Conservation (phyloP, 176 grass and related monocot species). For the Oryza australiensis region DNA sequence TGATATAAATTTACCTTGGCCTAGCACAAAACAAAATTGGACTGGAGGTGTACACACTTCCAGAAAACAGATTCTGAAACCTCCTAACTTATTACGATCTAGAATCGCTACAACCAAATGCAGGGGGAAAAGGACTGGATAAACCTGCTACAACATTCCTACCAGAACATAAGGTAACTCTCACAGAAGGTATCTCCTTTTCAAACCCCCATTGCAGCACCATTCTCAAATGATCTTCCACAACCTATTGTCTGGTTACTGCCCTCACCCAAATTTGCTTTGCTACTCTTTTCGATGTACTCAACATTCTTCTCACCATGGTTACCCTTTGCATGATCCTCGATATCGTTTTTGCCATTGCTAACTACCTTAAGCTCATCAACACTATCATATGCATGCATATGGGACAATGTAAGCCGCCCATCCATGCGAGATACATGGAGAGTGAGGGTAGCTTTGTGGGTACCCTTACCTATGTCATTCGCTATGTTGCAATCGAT, state of each 20-base stretch:
- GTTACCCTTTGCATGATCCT: not conserved
- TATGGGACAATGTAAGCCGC: conserved; percentile 33
- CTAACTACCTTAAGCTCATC: not conserved
- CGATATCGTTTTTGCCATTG: not conserved
- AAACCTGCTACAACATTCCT: not conserved
- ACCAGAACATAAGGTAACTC: not conserved
- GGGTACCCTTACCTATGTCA: too few species aligned
- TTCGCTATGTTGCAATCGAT: too few species aligned
- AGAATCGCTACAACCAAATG: too few species aligned
- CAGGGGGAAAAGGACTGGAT: too few species aligned
- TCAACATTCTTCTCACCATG: not conserved
- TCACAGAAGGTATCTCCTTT: not conserved
- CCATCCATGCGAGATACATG: conserved; percentile 36
- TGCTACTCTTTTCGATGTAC: not conserved
- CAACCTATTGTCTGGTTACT: too few species aligned
- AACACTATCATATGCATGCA: not conserved
- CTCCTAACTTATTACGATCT: too few species aligned
- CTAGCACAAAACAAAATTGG: not conserved
- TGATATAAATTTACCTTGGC: not conserved
- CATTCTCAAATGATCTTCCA: not conserved
- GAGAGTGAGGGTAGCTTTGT: conserved; percentile 33
- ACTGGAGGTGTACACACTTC: not conserved
- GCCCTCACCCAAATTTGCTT: too few species aligned
- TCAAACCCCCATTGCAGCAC: too few species aligned
- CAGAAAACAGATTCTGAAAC: too few species aligned